Percentiles rank a stretch among this genome's conserved stretches.
phyloP scores from a whole-genome alignment of 495 filamentous ascomycete species.

The Hypoxylon lienhwacheense region DNA sequence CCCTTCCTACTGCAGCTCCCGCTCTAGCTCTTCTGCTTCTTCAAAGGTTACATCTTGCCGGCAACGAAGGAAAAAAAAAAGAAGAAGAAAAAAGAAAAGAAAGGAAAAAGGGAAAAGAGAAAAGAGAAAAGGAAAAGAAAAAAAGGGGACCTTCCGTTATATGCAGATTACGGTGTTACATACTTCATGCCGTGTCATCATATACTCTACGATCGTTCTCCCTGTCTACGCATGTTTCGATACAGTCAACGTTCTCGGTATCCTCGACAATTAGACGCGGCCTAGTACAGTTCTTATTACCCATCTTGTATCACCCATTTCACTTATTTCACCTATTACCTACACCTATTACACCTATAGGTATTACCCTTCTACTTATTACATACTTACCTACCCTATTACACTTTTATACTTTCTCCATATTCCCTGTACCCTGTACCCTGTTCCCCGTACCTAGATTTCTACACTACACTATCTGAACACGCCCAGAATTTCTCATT shows the following conservation, averaged over 20 bases:
- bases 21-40: conserved; percentile 19
- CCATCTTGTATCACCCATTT: no score
- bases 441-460: background rate
- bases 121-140: no score
- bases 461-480: conserved; percentile 1
- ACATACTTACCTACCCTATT: no score
- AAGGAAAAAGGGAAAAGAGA: no score
- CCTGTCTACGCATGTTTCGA: conserved; percentile 23
- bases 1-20: conserved; percentile 32
- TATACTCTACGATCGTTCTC: conserved; percentile 27
- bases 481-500: conserved; percentile 5
- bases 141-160: no score
- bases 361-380: no score
- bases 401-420: no score
- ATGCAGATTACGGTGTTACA: conserved; percentile 31
- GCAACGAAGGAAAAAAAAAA: conserved; percentile 29
- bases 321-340: no score
- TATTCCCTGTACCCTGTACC: no score
- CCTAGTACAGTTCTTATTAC: conserved; percentile 1
- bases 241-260: conserved; percentile 19
- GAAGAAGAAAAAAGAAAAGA: no score
- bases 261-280: conserved; percentile 25
- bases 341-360: no score
- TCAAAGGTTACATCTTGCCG: conserved; percentile 31
- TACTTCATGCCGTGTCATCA: conserved; percentile 34